These are phyloP conservation scores for Chaetomium strumarium DNA, from an alignment of 2,329 filamentous ascomycete genomes.

Conservation along the genomic window DNA sequence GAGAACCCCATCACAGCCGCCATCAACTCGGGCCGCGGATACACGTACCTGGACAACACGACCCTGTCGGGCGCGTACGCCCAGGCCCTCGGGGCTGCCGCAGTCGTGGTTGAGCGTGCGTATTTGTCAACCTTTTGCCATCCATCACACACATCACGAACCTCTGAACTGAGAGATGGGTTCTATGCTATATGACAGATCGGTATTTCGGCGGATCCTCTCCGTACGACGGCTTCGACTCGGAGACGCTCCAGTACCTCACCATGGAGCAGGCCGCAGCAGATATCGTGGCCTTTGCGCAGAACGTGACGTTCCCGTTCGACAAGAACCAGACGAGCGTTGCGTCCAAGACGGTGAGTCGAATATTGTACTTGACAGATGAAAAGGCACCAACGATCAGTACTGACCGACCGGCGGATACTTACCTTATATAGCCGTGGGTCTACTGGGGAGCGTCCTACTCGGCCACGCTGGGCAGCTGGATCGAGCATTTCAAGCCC, in stretches of 20 bases:
- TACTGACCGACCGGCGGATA: neutral
- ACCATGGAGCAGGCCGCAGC: constrained; percentile 21
- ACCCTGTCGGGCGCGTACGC: constrained; percentile 20
- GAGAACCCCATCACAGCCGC: constrained; percentile 13
- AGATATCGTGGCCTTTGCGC: constrained; percentile 22
- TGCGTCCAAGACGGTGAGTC: constrained; percentile 15
- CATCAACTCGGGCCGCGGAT: constrained; percentile 14
- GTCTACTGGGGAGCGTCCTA: constrained; percentile 22
- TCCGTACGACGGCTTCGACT: constrained; percentile 20
- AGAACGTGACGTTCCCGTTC: constrained; percentile 19
- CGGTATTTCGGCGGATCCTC: constrained; percentile 23
- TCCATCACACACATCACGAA: neutral
- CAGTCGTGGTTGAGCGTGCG: constrained; percentile 22
- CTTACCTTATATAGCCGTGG: constrained; percentile 21
- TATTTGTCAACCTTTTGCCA: neutral
- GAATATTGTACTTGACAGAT: neutral
- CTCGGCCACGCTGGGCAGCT: constrained; percentile 21
- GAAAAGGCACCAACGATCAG: neutral
- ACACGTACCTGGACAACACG: constrained; percentile 21
- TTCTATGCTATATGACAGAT: no score
- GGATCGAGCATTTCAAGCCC: constrained; percentile 22
- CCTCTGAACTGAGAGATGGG: no score
- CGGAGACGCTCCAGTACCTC: constrained; percentile 23
- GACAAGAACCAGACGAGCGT: constrained; percentile 16
- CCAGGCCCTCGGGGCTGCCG: constrained; percentile 17